phyloP scores from a whole-genome alignment of 495 filamentous ascomycete species.

The Penicillium alfredii region DNA sequence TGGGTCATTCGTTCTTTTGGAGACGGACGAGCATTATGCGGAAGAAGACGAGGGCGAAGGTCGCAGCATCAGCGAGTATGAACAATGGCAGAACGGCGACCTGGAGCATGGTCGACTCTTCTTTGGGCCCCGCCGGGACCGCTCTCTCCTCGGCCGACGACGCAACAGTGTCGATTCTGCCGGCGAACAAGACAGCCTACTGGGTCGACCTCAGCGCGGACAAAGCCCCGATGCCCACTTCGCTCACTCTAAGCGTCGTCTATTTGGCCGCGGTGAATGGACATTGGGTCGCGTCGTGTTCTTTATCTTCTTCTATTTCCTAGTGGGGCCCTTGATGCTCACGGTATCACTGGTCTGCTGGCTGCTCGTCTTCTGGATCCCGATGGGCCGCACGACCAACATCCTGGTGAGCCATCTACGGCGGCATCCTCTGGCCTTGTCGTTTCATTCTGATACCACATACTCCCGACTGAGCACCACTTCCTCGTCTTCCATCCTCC shows the following conservation, averaged over 20 bases:
- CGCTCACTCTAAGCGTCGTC: slow-evolving; percentile 67
- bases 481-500: slow-evolving; percentile 76
- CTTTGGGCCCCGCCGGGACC: slow-evolving; percentile 75
- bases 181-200: slow-evolving; percentile 82
- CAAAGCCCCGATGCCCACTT: slow-evolving; percentile 44
- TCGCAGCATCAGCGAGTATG: slow-evolving; percentile 98
- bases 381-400: slow-evolving; percentile 93
- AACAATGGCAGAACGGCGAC: slow-evolving; percentile 98
- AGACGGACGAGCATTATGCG: slow-evolving; percentile 88
- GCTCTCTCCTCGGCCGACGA: slow-evolving; percentile 83
- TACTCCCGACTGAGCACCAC: slow-evolving; percentile 62
- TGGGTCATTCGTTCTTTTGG: slow-evolving; percentile 87
- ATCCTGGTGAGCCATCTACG: slow-evolving; percentile 88
- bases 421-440: slow-evolving; percentile 84
- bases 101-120: slow-evolving; percentile 92
- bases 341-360: slow-evolving; percentile 85
- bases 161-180: slow-evolving; percentile 83
- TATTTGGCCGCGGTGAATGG: slow-evolving; percentile 96
- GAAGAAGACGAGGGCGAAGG: slow-evolving; percentile 98
- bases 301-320: slow-evolving; percentile 93
- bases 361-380: slow-evolving; percentile 95
- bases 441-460: slow-evolving; percentile 81
- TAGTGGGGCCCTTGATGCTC: slow-evolving; percentile 84
- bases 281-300: slow-evolving; percentile 90
- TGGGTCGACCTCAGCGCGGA: slow-evolving; percentile 59